These are phyloP conservation scores for Aschersonia sp. DNA, from an alignment of 2,329 filamentous ascomycete species.

Conservation along the genomic window DNA sequence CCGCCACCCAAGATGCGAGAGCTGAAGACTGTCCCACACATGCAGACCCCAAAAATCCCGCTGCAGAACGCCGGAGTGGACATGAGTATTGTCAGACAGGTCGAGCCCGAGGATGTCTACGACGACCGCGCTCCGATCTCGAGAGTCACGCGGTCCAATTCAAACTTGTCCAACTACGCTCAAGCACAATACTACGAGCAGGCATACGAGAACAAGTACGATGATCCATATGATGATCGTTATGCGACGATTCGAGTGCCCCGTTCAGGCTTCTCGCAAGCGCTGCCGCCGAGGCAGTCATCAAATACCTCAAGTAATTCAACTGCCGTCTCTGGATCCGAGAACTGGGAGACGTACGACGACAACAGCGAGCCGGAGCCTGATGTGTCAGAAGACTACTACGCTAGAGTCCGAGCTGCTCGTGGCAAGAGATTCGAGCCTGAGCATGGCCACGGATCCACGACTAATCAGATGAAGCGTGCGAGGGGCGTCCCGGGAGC, in stretches of 20 bases:
- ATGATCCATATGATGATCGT: slow-evolving; percentile 6
- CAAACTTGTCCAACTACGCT: slow-evolving; percentile 20
- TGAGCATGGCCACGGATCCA: slow-evolving; percentile 27
- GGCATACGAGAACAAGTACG: slow-evolving; percentile 16
- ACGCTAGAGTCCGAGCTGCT: slow-evolving; percentile 59
- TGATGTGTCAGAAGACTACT: slow-evolving; percentile 66
- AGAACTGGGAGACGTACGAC: slow-evolving; percentile 97
- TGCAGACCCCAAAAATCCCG: slow-evolving; percentile 33
- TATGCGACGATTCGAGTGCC: slow-evolving; percentile 23
- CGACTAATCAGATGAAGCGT: slow-evolving; percentile 35
- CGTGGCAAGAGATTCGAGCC: slow-evolving; percentile 48
- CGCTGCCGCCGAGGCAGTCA: slow-evolving; percentile 45
- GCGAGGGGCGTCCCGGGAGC: slow-evolving; percentile 31
- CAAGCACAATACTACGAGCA: slow-evolving; percentile 22
- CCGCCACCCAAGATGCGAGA: slow-evolving; percentile 91
- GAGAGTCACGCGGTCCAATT: slow-evolving; percentile 22
- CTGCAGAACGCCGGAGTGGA: slow-evolving; percentile 33
- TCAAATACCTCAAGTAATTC: slow-evolving; percentile 54
- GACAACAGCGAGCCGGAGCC: slow-evolving; percentile 64
- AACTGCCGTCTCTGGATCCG: slow-evolving; percentile 66
- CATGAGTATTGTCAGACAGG: slow-evolving; percentile 42
- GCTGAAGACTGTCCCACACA: slow-evolving; percentile 37
- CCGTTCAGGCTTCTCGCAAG: slow-evolving; percentile 23
- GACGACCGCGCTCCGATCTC: slow-evolving; percentile 40
- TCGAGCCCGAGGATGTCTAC: slow-evolving; percentile 74